Conservation (phyloP, 75 land plant species). For the Isoetes taiwanensis region DNA sequence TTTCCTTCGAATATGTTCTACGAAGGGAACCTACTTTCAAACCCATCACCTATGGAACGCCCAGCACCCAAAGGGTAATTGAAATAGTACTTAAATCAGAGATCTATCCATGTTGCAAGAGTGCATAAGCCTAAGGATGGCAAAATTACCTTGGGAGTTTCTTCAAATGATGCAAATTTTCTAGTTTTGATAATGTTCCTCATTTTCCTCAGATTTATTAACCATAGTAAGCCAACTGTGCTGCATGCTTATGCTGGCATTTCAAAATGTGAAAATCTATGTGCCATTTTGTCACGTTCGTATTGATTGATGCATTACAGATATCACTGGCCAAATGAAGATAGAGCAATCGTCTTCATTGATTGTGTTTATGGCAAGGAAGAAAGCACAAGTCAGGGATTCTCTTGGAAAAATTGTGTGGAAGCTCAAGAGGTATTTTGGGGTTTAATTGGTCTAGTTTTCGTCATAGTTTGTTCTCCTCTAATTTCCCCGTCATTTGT, state of each 20-base stretch:
- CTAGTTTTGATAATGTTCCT: too few species aligned
- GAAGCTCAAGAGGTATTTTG: constrained; percentile 18
- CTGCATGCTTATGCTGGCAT: too few species aligned
- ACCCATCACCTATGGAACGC: constrained; percentile 22
- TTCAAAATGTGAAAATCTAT: too few species aligned
- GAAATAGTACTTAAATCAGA: not conserved
- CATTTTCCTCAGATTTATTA: too few species aligned
- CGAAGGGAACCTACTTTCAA: constrained; percentile 17
- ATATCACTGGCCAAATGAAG: constrained; percentile 22
- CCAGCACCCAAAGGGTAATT: constrained; percentile 28
- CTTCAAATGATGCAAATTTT: too few species aligned
- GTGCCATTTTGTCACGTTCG: too few species aligned
- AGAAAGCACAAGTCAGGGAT: constrained; percentile 14
- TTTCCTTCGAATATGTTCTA: constrained; percentile 28
- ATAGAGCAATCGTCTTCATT: constrained; percentile 21
- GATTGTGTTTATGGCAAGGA: constrained; percentile 27
- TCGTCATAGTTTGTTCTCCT: too few species aligned
- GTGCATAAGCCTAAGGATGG: not conserved
- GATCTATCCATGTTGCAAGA: not conserved
- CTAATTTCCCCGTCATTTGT: too few species aligned
- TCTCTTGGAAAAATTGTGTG: constrained; percentile 19
- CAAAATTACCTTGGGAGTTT: too few species aligned
- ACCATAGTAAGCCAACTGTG: too few species aligned
- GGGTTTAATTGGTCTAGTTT: too few species aligned
- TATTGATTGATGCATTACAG: too few species aligned